Percentiles rank a stretch among this genome's conserved stretches.
Evolutionary conservation across 805 yeast genomes (phyloP).

Genomic region (Ogataea chonburiensis): DNA sequence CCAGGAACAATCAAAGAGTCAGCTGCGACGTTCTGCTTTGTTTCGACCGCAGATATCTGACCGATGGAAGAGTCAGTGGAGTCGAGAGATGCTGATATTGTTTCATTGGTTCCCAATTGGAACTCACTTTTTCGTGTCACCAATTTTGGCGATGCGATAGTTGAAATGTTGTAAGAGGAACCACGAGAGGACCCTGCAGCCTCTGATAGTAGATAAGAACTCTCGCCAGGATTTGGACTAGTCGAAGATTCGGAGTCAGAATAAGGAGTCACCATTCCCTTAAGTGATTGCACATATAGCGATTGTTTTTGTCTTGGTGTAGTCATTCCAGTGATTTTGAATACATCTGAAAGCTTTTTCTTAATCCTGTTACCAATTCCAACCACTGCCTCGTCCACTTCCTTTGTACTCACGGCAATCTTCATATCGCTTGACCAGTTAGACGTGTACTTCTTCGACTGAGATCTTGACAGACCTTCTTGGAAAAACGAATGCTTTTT

Average conservation of each 20-base stretch:
- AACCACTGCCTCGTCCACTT: slow-evolving; percentile 71
- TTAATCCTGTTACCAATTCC: slow-evolving; percentile 74
- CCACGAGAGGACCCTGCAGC: slow-evolving; percentile 13
- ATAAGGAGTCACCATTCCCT: slow-evolving; percentile 14
- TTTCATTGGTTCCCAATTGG: slow-evolving; percentile 12
- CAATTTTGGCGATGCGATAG: slow-evolving; percentile 2
- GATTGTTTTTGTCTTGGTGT: slow-evolving; percentile 17
- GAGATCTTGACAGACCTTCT: slow-evolving; percentile 29
- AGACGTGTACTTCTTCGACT: slow-evolving; percentile 28
- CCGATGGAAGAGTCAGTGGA: slow-evolving; percentile 35
- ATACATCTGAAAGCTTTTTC: slow-evolving; percentile 47
- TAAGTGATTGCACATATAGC: slow-evolving; percentile 19
- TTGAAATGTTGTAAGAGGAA: slow-evolving; percentile 2
- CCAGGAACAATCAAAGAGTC: slow-evolving; percentile 16
- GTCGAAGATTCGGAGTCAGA: slow-evolving; percentile 19
- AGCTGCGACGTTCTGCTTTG: slow-evolving; percentile 24
- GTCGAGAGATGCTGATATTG: slow-evolving; percentile 25
- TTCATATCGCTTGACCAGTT: slow-evolving; percentile 37
- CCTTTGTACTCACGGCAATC: slow-evolving; percentile 63
- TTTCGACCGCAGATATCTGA: slow-evolving; percentile 18
- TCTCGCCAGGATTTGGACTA: slow-evolving; percentile 7
- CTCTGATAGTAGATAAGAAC: slow-evolving; percentile 18
- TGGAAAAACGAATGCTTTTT: slow-evolving; percentile 70
- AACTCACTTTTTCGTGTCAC: slow-evolving; percentile 3
- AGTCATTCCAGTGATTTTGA: slow-evolving; percentile 21